A percentile compares a stretch with the other conserved stretches of the same genome.
These are phyloP conservation scores for Strobilomyces echinocephalus DNA, from an alignment of 768 basidiomycete species.

Conservation along the genomic window DNA sequence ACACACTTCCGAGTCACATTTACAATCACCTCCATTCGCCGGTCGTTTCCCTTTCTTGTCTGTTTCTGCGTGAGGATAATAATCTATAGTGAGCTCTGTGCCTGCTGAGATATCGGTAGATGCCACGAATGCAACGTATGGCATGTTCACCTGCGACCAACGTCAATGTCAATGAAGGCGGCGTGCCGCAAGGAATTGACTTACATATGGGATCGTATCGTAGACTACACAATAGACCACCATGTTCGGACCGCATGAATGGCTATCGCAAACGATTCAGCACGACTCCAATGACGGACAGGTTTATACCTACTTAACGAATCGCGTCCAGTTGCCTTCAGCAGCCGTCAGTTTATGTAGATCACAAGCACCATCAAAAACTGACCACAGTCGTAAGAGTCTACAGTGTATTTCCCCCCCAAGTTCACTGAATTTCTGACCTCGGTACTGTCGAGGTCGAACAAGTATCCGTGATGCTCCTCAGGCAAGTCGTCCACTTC, in stretches of 20 bases:
- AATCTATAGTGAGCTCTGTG: conserved; percentile 63
- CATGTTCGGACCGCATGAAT: conserved; percentile 63
- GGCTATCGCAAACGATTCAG: conserved; percentile 38
- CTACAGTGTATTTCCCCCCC: conserved; percentile 46
- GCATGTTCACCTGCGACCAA: conserved; percentile 46
- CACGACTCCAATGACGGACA: background rate
- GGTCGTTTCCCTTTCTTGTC: conserved; percentile 25
- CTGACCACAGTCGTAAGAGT: conserved; percentile 50
- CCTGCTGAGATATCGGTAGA: conserved; percentile 41
- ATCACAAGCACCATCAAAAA: background rate
- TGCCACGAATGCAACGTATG: conserved; percentile 60
- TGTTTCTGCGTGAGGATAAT: conserved; percentile 43
- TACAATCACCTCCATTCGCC: conserved; percentile 30
- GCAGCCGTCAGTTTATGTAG: conserved; percentile 1
- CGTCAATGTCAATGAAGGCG: background rate
- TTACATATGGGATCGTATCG: conserved; percentile 55
- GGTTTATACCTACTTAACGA: conserved; percentile 54
- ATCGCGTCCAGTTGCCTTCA: conserved; percentile 72
- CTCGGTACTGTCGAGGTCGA: conserved; percentile 61
- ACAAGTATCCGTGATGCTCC: conserved; percentile 45
- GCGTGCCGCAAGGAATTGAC: background rate
- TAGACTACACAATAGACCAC: conserved; percentile 55
- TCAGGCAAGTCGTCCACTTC: conserved; percentile 36
- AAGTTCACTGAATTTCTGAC: conserved; percentile 31
- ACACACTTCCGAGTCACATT: conserved; percentile 35